Percentiles rank a stretch among this genome's conserved stretches.
Evolutionary conservation across 495 filamentous ascomycete genomes (phyloP).

Genomic region (Penicillium diatomitis): DNA sequence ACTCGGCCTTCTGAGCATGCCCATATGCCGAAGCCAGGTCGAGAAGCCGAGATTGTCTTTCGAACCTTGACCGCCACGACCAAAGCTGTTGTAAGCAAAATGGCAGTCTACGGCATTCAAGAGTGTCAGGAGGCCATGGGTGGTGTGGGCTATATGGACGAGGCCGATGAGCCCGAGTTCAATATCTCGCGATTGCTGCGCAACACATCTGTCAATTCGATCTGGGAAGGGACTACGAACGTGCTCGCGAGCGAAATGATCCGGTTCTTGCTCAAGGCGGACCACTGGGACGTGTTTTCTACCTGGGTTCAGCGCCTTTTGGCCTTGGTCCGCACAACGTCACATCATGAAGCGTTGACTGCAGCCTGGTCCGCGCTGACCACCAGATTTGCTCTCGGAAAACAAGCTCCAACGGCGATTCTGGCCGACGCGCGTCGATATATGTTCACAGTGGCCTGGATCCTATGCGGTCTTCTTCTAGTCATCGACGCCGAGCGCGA

Average conservation of each 20-base stretch:
- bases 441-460: constrained; percentile 31
- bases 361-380: constrained; percentile 11
- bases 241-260: constrained; percentile 56
- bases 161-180: constrained; percentile 37
- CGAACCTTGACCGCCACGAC: constrained; percentile 55
- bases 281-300: constrained; percentile 30
- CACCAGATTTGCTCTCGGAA: constrained; percentile 5
- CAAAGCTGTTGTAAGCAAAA: constrained; percentile 55
- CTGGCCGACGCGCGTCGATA: constrained; percentile 26
- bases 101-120: constrained; percentile 44
- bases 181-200: constrained; percentile 58
- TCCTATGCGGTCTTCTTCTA: constrained; percentile 21
- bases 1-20: constrained; percentile 6
- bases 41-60: constrained; percentile 40
- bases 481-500: constrained; percentile 24
- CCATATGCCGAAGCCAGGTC: constrained; percentile 18
- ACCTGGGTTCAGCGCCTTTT: constrained; percentile 35
- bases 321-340: constrained; percentile 6
- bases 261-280: constrained; percentile 41
- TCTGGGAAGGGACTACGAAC: constrained; percentile 73
- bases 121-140: constrained; percentile 64
- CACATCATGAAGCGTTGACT: constrained; percentile 7
- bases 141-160: constrained; percentile 66
- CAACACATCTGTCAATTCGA: constrained; percentile 55
- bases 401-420: constrained; percentile 6